phyloP scores from a whole-genome alignment of 2,329 filamentous ascomycete species.

The Colletotrichum cereale region DNA sequence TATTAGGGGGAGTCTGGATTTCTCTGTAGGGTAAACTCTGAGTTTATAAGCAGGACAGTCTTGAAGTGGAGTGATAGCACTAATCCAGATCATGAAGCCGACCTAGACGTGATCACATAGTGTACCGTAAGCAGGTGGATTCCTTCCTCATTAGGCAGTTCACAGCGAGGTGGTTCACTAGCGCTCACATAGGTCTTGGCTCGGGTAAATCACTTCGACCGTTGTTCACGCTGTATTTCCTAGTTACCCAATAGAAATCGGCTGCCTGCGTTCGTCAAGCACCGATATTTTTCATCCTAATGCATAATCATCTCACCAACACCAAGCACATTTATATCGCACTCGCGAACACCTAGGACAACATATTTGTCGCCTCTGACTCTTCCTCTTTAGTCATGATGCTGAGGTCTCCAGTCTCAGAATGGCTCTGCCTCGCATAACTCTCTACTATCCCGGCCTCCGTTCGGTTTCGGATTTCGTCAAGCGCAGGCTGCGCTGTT shows the following conservation, averaged over 20 bases:
- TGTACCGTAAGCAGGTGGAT: background rate
- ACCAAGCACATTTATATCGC: too few relatives aligned
- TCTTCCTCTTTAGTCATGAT: background rate
- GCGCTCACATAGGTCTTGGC: too few relatives aligned
- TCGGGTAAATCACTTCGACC: too few relatives aligned
- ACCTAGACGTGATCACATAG: background rate
- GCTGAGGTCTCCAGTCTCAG: background rate
- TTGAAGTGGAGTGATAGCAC: background rate
- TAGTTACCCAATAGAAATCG: too few relatives aligned
- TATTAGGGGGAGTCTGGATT: background rate
- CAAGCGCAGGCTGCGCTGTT: slow-evolving; percentile 42
- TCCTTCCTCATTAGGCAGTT: background rate
- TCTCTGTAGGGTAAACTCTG: too few relatives aligned
- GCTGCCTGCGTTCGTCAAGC: too few relatives aligned
- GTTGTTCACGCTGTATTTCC: too few relatives aligned
- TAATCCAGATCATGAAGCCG: background rate
- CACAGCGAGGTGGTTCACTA: background rate
- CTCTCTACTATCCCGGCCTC: slow-evolving; percentile 40
- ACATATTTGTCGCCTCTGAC: background rate
- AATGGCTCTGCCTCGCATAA: background rate
- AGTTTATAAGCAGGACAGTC: background rate
- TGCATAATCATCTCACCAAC: too few relatives aligned
- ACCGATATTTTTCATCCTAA: too few relatives aligned
- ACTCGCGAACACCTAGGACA: too few relatives aligned
- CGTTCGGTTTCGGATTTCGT: slow-evolving; percentile 40